These are phyloP conservation scores for Eimeria necatrix DNA, from an alignment of 169 alveolate genomes.

Conservation along the genomic window DNA sequence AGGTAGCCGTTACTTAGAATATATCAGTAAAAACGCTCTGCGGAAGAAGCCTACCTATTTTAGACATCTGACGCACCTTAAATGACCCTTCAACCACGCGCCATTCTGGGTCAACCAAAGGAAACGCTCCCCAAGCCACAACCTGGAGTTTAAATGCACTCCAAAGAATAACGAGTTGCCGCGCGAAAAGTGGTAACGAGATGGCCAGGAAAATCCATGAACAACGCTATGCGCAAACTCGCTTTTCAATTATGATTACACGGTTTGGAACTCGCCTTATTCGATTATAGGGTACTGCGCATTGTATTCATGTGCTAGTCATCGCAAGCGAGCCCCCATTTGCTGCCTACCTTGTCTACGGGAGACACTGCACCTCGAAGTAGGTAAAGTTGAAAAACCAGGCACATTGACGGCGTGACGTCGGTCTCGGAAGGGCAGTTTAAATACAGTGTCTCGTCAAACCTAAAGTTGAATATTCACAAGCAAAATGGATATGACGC, in stretches of 20 bases:
- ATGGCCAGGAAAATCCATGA: too few relatives aligned
- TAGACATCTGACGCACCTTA: conserved; percentile 79
- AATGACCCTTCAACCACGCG: conserved; percentile 85
- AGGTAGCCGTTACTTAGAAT: background rate
- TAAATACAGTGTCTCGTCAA: conserved; percentile 82
- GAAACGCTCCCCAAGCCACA: conserved; percentile 87
- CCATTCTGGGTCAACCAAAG: conserved; percentile 86
- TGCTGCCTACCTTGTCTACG: conserved; percentile 83
- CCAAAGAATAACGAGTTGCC: background rate
- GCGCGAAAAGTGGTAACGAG: too few relatives aligned
- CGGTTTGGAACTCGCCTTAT: too few relatives aligned
- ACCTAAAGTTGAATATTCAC: conserved; percentile 3
- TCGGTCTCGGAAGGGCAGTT: conserved; percentile 85
- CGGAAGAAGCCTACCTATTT: background rate
- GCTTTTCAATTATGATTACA: too few relatives aligned
- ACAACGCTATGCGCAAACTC: too few relatives aligned
- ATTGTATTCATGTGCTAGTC: too few relatives aligned
- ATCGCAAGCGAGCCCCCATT: too few relatives aligned
- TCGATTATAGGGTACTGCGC: too few relatives aligned
- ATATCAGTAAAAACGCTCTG: background rate
- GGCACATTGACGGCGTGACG: conserved; percentile 86
- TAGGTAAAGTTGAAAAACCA: conserved; percentile 85
- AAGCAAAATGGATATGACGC: too few relatives aligned
- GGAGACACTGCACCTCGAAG: conserved; percentile 82
- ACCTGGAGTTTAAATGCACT: conserved; percentile 33